Conservation (phyloP, 2,329 filamentous ascomycete species). For the Diplodia intermedia region DNA sequence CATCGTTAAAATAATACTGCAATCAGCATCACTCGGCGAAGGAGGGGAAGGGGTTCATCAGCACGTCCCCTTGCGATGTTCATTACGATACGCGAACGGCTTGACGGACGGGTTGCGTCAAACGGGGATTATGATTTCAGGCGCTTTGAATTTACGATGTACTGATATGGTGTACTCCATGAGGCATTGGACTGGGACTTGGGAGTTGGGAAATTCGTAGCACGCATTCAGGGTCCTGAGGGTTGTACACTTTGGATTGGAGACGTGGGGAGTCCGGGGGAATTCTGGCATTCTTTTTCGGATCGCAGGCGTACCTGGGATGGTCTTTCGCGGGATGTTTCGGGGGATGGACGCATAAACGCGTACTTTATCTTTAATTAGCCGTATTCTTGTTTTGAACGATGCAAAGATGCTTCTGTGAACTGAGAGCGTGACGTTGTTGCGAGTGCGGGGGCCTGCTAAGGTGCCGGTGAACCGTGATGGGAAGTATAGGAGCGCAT, state of each 20-base stretch:
- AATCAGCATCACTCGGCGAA: constrained; percentile 10
- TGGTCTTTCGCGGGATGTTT: constrained; percentile 1
- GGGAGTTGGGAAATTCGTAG: constrained; percentile 4
- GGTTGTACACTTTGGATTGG: not conserved
- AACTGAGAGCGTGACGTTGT: constrained; percentile 4
- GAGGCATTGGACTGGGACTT: constrained; percentile 9
- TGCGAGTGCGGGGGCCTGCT: constrained; percentile 5
- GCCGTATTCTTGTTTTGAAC: constrained; percentile 9
- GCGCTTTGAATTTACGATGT: constrained; percentile 2
- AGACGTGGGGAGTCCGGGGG: not conserved
- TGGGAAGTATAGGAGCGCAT: constrained; percentile 7
- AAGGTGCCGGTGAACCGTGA: constrained; percentile 1
- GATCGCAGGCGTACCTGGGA: not conserved
- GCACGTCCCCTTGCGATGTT: not conserved
- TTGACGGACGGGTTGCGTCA: not conserved
- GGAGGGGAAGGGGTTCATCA: not conserved
- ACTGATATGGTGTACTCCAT: not conserved
- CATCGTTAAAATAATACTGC: constrained; percentile 39
- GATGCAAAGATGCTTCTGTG: constrained; percentile 13
- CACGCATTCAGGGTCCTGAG: constrained; percentile 2
- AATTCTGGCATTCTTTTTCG: not conserved
- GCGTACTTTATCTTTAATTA: constrained; percentile 12
- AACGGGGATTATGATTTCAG: not conserved
- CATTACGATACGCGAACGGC: constrained; percentile 9
- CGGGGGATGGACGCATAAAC: not conserved